These are phyloP conservation scores for Xylaria telfairii DNA, from an alignment of 495 filamentous ascomycete species.

Conservation along the genomic window DNA sequence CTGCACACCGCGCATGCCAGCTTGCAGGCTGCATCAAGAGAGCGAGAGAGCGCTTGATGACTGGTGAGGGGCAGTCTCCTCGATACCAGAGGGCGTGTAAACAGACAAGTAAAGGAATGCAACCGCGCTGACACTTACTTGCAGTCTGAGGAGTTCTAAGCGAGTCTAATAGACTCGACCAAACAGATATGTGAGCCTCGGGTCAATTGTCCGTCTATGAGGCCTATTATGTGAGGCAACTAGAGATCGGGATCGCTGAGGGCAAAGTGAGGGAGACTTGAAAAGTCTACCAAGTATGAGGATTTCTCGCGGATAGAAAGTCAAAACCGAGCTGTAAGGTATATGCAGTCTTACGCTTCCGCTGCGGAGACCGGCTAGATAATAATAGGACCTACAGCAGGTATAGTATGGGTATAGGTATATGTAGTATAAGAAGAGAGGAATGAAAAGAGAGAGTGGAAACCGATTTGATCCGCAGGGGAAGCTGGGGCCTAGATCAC, in stretches of 20 bases:
- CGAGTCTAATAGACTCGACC: neutral
- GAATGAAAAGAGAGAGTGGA: too few relatives aligned
- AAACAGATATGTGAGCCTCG: neutral
- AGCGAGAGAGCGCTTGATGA: neutral
- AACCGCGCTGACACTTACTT: conserved; percentile 8
- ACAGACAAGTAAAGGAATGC: conserved; percentile 7
- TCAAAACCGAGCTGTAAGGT: neutral
- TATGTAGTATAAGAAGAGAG: neutral
- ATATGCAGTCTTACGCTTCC: neutral
- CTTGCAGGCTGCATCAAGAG: conserved; percentile 4
- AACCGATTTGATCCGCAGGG: neutral
- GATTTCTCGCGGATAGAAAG: neutral
- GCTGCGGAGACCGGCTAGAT: neutral
- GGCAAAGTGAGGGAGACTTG: neutral
- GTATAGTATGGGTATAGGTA: too few relatives aligned
- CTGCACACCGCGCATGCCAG: conserved; percentile 16
- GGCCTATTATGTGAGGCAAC: neutral
- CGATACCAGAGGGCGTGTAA: conserved; percentile 2
- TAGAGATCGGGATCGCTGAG: neutral
- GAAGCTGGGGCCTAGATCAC: neutral
- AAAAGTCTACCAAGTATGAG: neutral
- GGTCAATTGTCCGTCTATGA: neutral
- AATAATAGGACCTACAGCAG: neutral
- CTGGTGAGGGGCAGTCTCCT: neutral
- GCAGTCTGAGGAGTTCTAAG: neutral